Conservation (phyloP, 108 stramenopile genomes). For the Pseudonitzschia delicatissima region DNA sequence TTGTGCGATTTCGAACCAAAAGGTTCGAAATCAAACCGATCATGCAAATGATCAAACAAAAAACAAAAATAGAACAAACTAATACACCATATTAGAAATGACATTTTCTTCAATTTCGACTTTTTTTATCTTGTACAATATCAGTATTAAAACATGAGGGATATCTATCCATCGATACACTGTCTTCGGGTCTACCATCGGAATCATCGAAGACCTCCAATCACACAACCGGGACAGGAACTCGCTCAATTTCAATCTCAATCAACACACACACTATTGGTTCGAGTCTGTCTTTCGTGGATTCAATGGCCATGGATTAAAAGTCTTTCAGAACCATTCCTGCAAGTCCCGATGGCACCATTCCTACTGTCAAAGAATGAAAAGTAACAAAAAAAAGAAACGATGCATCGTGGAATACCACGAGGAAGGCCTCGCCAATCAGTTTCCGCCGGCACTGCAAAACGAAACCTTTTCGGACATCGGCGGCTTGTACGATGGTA, state of each 20-base stretch:
- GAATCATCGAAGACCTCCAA: background rate
- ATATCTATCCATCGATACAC: too few species aligned
- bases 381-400: background rate
- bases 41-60: too few species aligned
- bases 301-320: background rate
- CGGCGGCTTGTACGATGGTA: background rate
- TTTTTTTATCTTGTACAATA: too few species aligned
- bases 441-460: background rate
- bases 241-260: background rate
- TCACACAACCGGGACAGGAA: background rate
- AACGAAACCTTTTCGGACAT: background rate
- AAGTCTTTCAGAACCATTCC: conserved; percentile 5
- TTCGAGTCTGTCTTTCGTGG: conserved; percentile 17
- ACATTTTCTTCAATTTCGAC: too few species aligned
- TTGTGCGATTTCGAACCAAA: too few species aligned
- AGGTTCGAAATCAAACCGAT: too few species aligned
- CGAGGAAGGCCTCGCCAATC: conserved; percentile 2
- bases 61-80: too few species aligned
- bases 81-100: too few species aligned
- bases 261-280: background rate
- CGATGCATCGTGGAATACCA: conserved; percentile 3
- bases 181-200: too few species aligned
- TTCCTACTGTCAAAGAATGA: background rate
- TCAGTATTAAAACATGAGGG: too few species aligned
- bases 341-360: background rate